Base-by-base conservation (phyloP, 2,329 filamentous ascomycete genomes). In the Sporothrix mexicana region DNA sequence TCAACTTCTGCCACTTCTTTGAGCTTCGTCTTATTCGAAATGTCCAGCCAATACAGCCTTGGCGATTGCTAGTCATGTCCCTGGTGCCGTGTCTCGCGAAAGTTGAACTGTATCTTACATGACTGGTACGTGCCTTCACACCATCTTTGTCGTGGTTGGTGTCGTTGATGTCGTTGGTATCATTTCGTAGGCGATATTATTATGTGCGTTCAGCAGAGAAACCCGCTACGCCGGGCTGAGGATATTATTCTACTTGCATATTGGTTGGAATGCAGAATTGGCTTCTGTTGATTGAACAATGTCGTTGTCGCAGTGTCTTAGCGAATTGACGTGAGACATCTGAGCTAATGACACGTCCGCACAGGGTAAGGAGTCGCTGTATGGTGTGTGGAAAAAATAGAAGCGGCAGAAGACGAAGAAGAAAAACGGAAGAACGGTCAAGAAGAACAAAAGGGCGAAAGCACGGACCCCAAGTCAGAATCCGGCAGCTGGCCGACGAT, bases 401-500 rank as follows among this genome's bases (percentile, higher is more conserved):
- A 36, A 5, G 13, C 10, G 47, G 23, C 55, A 15, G 17, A 8
- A 8, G 7, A 41, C 7, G n/a, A 62, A 43, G 17, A 20, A 20
- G 57, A 43, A 36, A 59, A 59, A 36, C 7, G 17, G 25, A 61
- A 41, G n/a, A 61, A 15, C 17, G 41, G 30, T 5, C 30, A 8
- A 61, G 41, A 41, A 43, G 2, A 45, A 62, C 3, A 20, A 20
- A 12, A 61, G 30, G 30, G 43, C 51, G n/a, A 41, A n/a, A 9
- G 10, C 13, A 4, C 20, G 6, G 36, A 20, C 36, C 9, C n/a
- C 41, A 17, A 15, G 61, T 47, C 41, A 25, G 41, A 66, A 17
- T 47, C 61, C 61, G 61, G 61, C 45, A 23, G n/a, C 12, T 45
- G 41, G 13, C 41, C 41, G 61, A 23, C 41, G 61, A 66, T 66